phyloP scores from a whole-genome alignment of 2,329 filamentous ascomycete species.

The Fusarium fracticaudum region DNA sequence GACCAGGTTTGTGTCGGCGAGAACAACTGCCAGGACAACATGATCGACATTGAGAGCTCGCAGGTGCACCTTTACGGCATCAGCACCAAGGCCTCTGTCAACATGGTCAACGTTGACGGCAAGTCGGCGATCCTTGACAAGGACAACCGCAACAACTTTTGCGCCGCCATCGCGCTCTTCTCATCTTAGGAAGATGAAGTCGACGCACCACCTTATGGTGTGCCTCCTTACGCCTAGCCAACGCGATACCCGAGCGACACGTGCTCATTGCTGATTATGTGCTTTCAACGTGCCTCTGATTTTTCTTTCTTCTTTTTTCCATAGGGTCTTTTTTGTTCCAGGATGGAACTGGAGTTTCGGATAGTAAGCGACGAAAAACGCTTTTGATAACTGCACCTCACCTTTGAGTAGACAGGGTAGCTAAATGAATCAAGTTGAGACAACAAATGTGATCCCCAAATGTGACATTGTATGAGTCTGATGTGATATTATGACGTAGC shows the following conservation, averaged over 20 bases:
- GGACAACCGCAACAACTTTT: conserved; percentile 74
- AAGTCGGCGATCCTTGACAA: conserved; percentile 61
- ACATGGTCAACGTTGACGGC: conserved; percentile 76
- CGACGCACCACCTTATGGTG: not conserved
- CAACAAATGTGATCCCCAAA: not conserved
- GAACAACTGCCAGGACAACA: conserved; percentile 80
- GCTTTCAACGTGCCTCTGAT: conserved; percentile 19
- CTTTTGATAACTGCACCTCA: conserved; percentile 9
- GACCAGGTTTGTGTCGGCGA: conserved; percentile 72
- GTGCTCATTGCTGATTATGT: conserved; percentile 5
- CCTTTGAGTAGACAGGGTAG: conserved; percentile 12
- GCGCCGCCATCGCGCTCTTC: conserved; percentile 63
- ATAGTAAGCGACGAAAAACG: conserved; percentile 24
- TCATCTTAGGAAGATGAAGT: conserved; percentile 29
- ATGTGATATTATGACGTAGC: not conserved
- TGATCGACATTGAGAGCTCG: conserved; percentile 76
- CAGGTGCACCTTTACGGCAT: conserved; percentile 73
- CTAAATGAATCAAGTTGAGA: conserved; percentile 26
- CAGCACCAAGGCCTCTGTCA: conserved; percentile 77
- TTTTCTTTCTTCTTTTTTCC: conserved; percentile 18
- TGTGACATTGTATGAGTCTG: not conserved
- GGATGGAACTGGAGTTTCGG: conserved; percentile 34
- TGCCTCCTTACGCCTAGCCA: conserved; percentile 8
- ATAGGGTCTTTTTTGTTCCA: conserved; percentile 30
- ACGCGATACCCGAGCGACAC: conserved; percentile 7